Evolutionary conservation across 2,329 filamentous ascomycete species (phyloP).

Genomic region (Cryphonectria carpinicola): DNA sequence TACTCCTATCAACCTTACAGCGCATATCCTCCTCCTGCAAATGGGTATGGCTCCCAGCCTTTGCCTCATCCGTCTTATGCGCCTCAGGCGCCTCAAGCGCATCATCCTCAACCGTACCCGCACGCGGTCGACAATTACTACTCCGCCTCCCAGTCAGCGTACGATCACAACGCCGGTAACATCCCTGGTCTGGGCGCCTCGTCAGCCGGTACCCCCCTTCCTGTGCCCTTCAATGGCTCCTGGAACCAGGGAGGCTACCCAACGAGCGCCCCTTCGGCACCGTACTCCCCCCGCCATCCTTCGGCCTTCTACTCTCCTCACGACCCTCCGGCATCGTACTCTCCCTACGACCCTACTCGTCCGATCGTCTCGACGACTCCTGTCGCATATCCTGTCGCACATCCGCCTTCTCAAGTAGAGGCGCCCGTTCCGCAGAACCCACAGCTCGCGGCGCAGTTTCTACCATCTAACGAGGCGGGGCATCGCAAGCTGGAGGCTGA

Average conservation of each 20-base stretch:
- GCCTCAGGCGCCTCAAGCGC: constrained; percentile 25
- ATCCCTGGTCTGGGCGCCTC: constrained; percentile 46
- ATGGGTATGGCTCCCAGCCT: constrained; percentile 14
- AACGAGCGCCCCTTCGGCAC: constrained; percentile 2
- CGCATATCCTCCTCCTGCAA: constrained; percentile 30
- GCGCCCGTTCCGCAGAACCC: not conserved
- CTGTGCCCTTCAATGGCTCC: constrained; percentile 17
- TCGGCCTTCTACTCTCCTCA: not conserved
- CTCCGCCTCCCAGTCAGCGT: constrained; percentile 40
- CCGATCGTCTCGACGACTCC: constrained; percentile 6
- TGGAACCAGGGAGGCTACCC: constrained; percentile 17
- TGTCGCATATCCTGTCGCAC: not conserved
- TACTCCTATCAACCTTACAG: constrained; percentile 33
- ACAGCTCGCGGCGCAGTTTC: not conserved
- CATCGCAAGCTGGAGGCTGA: constrained; percentile 7
- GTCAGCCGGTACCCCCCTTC: constrained; percentile 13
- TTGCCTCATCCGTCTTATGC: constrained; percentile 20
- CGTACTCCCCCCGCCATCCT: not conserved
- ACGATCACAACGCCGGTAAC: constrained; percentile 42
- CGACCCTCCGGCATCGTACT: constrained; percentile 9
- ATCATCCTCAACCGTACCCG: constrained; percentile 25
- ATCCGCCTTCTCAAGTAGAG: constrained; percentile 5
- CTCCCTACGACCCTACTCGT: constrained; percentile 16
- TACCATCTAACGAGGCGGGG: not conserved
- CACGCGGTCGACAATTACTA: constrained; percentile 34